Evolutionary conservation across 2,329 filamentous ascomycete genomes (phyloP), one percentile per base, ranked within the genome.

Genomic region (Trichoderma koningiopsis): DNA sequence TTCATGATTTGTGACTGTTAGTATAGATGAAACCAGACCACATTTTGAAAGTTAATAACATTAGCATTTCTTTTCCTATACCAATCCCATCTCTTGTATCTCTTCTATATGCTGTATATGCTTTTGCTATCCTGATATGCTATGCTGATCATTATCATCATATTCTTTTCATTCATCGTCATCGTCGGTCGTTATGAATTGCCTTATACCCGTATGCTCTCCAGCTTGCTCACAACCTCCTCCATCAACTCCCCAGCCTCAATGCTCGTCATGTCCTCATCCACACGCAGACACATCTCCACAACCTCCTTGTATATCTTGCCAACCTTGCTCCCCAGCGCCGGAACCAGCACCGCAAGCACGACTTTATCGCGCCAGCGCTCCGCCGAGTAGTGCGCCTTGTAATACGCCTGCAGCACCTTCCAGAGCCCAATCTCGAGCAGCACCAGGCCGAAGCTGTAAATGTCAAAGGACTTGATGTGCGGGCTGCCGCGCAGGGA

Each of bases 351-450:
- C 13, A 77, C 78, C 13, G 79, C 76, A 59, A 82, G 70, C 11
- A 83, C 74, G 31, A 84, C 77, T 69, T 78, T 81, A 66, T 84
- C 81, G 31, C 82, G 77, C 76, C 82, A 84, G 22, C 77, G 77
- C 62, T 80, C 78, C 1, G 79, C 77, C 5, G 80, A 80, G 71
- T 83, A 83, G 70, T 81, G 80, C 22, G 78, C 74, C 72, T 80
- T 82, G 72, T 82, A 77, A 64, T 80, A 83, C 1, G 76, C 74
- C 72, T 81, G 78, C 11, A 84, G 73, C 43, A 77, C 74, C 73
- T 83, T 81, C 82, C 83, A 85, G n/a, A 83, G 75, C 2, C 83
- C 83, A 55, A 86, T 83, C 75, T 87, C 84, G 6, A 86, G 78
- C 8, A 87, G 77, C 2, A 86, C 76, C 5, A 86, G 79, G 1